These are phyloP conservation scores for Penstemon eatonii DNA, from an alignment of 257 asterid genomes.

Conservation along the genomic window DNA sequence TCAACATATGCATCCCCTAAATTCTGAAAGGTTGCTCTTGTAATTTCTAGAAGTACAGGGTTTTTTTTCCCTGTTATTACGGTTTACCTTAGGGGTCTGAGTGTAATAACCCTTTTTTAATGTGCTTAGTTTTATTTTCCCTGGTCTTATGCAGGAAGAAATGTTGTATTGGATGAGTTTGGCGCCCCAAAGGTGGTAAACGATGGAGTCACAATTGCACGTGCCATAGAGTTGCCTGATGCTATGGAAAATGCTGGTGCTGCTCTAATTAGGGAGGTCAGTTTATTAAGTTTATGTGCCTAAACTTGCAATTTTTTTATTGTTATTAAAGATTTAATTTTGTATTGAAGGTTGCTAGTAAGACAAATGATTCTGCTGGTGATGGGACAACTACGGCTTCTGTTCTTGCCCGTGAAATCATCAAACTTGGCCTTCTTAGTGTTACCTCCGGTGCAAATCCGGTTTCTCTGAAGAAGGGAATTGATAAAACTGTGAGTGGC, in stretches of 20 bases:
- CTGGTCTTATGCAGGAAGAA: slow-evolving; percentile 57
- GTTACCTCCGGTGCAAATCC: slow-evolving; percentile 98
- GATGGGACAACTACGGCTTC: slow-evolving; percentile 98
- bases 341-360: slow-evolving; percentile 84
- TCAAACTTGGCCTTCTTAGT: slow-evolving; percentile 85
- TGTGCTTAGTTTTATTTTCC: background rate
- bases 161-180: slow-evolving; percentile 89
- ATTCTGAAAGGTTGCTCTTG: too few species aligned
- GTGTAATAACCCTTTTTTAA: too few species aligned
- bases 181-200: slow-evolving; percentile 92
- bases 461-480: slow-evolving; percentile 87
- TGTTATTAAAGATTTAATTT: slow-evolving; percentile 23
- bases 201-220: slow-evolving; percentile 89
- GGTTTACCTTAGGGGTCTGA: too few species aligned
- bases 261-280: slow-evolving; percentile 91
- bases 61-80: too few species aligned
- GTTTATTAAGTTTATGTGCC: slow-evolving; percentile 10
- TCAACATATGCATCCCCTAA: too few species aligned
- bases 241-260: slow-evolving; percentile 99
- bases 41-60: too few species aligned
- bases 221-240: slow-evolving; percentile 88
- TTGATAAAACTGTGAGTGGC: slow-evolving; percentile 80
- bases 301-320: background rate
- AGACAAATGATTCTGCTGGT: slow-evolving; percentile 98
- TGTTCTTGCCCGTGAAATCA: slow-evolving; percentile 93